phyloP scores from a whole-genome alignment of 495 filamentous ascomycete species.

The Rusavskia elegans region DNA sequence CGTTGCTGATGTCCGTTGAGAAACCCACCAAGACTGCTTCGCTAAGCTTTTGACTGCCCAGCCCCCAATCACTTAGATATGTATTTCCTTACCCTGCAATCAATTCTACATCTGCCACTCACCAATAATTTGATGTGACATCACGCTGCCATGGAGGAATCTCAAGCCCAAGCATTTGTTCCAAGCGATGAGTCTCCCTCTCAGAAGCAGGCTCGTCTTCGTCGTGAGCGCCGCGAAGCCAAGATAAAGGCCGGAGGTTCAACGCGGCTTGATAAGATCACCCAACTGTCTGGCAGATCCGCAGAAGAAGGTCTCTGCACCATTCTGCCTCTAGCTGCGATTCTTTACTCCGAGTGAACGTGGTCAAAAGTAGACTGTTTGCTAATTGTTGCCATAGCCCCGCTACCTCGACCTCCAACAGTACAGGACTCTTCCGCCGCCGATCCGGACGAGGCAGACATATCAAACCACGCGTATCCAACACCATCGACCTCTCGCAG shows the following conservation, averaged over 20 bases:
- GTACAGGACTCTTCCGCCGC: slow-evolving; percentile 12
- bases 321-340: neutral
- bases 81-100: too few relatives aligned
- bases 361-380: slow-evolving; percentile 6
- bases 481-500: slow-evolving; percentile 8
- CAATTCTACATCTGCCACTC: too few relatives aligned
- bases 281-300: slow-evolving; percentile 50
- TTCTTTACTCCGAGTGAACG: too few relatives aligned
- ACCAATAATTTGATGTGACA: too few relatives aligned
- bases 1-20: too few relatives aligned
- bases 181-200: neutral
- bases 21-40: too few relatives aligned
- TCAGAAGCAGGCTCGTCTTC: slow-evolving; percentile 39
- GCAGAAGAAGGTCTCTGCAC: slow-evolving; percentile 4
- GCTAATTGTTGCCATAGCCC: slow-evolving; percentile 15
- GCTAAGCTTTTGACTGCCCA: too few relatives aligned
- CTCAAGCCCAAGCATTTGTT: neutral
- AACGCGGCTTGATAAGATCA: slow-evolving; percentile 71
- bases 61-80: too few relatives aligned
- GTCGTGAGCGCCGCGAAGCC: slow-evolving; percentile 78
- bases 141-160: neutral
- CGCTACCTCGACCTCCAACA: slow-evolving; percentile 12
- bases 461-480: slow-evolving; percentile 44
- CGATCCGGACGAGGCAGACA: slow-evolving; percentile 64
- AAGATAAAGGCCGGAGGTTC: slow-evolving; percentile 75